phyloP scores from a whole-genome alignment of 305 asterid genomes.

The Rubia balearica region DNA sequence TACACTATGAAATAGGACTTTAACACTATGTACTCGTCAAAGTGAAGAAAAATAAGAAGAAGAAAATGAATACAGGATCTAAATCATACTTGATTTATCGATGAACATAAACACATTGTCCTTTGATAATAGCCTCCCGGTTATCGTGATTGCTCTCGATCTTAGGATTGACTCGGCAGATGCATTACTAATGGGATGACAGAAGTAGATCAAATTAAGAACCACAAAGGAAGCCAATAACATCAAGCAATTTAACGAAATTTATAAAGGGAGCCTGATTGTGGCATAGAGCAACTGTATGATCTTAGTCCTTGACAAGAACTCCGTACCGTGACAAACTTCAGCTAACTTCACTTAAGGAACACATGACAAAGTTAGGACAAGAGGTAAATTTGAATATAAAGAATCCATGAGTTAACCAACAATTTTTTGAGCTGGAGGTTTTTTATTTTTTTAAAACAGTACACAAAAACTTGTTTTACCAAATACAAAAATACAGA shows the following conservation, averaged over 20 bases:
- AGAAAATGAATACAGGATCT: neutral
- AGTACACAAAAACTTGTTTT: neutral
- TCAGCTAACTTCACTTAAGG: slow-evolving; percentile 64
- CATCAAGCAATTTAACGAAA: neutral
- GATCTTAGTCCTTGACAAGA: slow-evolving; percentile 63
- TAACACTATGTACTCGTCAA: neutral
- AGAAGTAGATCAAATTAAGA: slow-evolving; percentile 8
- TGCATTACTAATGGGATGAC: slow-evolving; percentile 38
- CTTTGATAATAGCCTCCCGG: slow-evolving; percentile 83
- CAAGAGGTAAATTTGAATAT: neutral
- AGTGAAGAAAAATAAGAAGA: neutral
- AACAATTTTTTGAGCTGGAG: neutral
- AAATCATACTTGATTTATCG: slow-evolving; percentile 60
- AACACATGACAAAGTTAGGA: slow-evolving; percentile 15
- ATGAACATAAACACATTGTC: slow-evolving; percentile 62
- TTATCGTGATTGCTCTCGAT: slow-evolving; percentile 86
- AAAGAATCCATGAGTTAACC: neutral
- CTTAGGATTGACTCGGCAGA: slow-evolving; percentile 72
- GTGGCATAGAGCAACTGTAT: slow-evolving; percentile 73
- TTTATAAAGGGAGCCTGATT: slow-evolving; percentile 45
- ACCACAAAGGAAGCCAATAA: slow-evolving; percentile 8
- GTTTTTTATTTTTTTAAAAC: neutral
- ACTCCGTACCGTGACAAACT: slow-evolving; percentile 69
- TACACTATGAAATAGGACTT: neutral
- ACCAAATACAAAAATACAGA: neutral